A percentile compares a stretch with the other conserved stretches of the same genome.
phyloP scores from a whole-genome alignment of 495 filamentous ascomycete genomes.

The Penicillium bovifimosum region DNA sequence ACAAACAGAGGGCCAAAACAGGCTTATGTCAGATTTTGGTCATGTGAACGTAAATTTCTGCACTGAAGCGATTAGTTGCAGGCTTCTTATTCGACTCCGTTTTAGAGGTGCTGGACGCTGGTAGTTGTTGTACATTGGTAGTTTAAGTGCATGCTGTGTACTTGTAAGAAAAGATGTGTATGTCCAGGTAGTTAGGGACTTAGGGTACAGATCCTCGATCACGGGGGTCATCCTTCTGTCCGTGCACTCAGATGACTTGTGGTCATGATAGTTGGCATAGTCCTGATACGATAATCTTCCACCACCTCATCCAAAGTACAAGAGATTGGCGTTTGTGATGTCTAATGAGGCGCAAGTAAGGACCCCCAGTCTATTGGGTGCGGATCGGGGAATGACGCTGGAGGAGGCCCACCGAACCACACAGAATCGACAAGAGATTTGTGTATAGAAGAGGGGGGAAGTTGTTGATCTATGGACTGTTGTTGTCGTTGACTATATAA shows the following conservation, averaged over 20 bases:
- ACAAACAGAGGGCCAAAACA: too few species aligned
- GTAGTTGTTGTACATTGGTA: too few species aligned
- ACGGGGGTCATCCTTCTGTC: neutral
- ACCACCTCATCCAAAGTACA: too few species aligned
- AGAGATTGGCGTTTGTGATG: constrained; percentile 6
- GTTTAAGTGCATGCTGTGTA: too few species aligned
- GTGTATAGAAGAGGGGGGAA: neutral
- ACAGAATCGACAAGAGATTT: constrained; percentile 30
- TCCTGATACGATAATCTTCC: too few species aligned
- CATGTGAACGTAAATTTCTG: constrained; percentile 21
- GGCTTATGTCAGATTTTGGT: constrained; percentile 7
- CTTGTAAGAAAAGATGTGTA: too few species aligned
- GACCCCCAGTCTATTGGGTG: constrained; percentile 34
- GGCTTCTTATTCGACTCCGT: constrained; percentile 27
- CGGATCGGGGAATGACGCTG: constrained; percentile 41
- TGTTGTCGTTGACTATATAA: too few species aligned
- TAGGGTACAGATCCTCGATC: neutral
- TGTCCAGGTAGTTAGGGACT: neutral
- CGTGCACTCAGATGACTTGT: too few species aligned
- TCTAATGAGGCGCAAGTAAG: constrained; percentile 20
- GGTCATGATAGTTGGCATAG: too few species aligned
- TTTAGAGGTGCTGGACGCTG: too few species aligned
- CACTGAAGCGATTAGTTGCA: constrained; percentile 20
- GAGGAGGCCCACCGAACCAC: constrained; percentile 44
- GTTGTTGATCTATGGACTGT: too few species aligned